A percentile compares a stretch with the other conserved stretches of the same genome.
Evolutionary conservation across 768 basidiomycete species (phyloP).

Genomic region (Rhodotorula taiwanensis): DNA sequence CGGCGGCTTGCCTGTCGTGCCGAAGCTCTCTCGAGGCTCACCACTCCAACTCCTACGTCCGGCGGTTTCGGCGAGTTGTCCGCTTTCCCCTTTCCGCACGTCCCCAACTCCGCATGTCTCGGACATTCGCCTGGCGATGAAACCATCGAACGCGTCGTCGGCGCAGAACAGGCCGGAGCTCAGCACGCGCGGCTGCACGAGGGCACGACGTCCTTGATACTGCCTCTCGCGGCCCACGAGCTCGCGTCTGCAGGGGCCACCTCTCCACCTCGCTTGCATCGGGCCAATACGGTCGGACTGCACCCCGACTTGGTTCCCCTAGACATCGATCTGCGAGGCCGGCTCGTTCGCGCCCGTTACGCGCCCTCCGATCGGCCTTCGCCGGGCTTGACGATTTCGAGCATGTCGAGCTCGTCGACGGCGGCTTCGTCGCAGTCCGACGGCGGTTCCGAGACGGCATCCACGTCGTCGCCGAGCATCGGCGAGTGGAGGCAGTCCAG

Average conservation of each 20-base stretch:
- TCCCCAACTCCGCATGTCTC: neutral
- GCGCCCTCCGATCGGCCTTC: neutral
- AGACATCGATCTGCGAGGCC: slow-evolving; percentile 28
- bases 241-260: neutral
- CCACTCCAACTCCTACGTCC: slow-evolving; percentile 11
- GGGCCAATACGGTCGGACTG: slow-evolving; percentile 20
- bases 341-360: slow-evolving; percentile 21
- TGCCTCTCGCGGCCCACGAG: neutral
- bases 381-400: slow-evolving; percentile 2
- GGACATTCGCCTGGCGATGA: too few relatives aligned
- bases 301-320: slow-evolving; percentile 19
- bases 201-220: slow-evolving; percentile 2
- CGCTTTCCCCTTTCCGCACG: slow-evolving; percentile 17
- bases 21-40: slow-evolving; percentile 26
- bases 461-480: too few relatives aligned
- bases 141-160: too few relatives aligned
- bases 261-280: slow-evolving; percentile 6
- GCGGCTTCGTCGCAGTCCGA: too few relatives aligned
- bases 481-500: too few relatives aligned
- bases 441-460: too few relatives aligned
- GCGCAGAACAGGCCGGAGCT: too few relatives aligned
- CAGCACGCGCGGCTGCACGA: too few relatives aligned
- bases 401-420: neutral
- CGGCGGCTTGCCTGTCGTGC: slow-evolving; percentile 2
- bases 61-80: slow-evolving; percentile 15